A percentile compares a stretch with the other conserved stretches of the same genome.
Conservation (phyloP, 2,329 filamentous ascomycete species). For the Erysiphe neolycopersici region DNA sequence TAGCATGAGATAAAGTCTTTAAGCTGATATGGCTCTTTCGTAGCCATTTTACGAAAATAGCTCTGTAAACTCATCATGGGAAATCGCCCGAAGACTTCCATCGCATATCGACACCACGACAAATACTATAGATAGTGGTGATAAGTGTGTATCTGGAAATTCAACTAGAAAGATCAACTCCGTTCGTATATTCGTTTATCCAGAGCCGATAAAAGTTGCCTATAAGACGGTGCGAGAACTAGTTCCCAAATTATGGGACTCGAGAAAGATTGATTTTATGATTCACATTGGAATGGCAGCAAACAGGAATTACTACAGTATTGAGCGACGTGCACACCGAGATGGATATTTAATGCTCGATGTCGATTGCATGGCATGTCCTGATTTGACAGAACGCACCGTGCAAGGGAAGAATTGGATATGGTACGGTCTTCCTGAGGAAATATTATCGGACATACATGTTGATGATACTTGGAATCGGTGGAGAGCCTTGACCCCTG, state of each 20-base stretch:
- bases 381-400: conserved; percentile 2
- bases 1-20: neutral
- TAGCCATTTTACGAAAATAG: conserved; percentile 53
- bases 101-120: conserved; percentile 6
- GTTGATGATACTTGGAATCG: conserved; percentile 26
- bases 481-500: conserved; percentile 26
- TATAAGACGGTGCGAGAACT: conserved; percentile 38
- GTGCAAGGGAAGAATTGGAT: conserved; percentile 21
- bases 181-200: conserved; percentile 37
- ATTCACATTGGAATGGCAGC: conserved; percentile 61
- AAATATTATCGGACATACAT: conserved; percentile 30
- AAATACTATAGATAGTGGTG: too few relatives aligned
- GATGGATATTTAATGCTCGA: conserved; percentile 46
- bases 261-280: conserved; percentile 29
- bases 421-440: conserved; percentile 26
- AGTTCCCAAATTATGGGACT: conserved; percentile 29
- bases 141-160: conserved; percentile 18
- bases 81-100: conserved; percentile 47
- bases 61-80: conserved; percentile 53
- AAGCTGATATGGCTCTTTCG: neutral
- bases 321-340: conserved; percentile 44
- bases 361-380: conserved; percentile 27
- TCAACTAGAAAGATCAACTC: conserved; percentile 14
- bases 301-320: conserved; percentile 35
- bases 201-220: conserved; percentile 39